A percentile compares a stretch with the other conserved stretches of the same genome.
phyloP scores from a whole-genome alignment of 2,329 filamentous ascomycete genomes.

The Epichloe bromicola region DNA sequence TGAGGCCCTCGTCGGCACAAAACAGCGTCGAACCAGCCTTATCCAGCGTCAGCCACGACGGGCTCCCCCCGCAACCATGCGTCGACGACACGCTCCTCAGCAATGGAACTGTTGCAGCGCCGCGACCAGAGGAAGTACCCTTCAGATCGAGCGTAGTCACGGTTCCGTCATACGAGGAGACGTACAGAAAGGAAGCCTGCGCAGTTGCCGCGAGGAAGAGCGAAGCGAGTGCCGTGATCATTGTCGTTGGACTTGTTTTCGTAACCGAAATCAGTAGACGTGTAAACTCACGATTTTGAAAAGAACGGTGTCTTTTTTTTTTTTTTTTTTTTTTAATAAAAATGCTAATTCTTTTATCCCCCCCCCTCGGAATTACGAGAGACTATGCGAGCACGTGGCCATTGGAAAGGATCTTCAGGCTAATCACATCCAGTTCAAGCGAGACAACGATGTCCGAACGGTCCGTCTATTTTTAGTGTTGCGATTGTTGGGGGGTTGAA shows the following conservation, averaged over 20 bases:
- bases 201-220: constrained; percentile 8
- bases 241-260: not conserved
- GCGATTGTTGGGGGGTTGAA: too few species aligned
- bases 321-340: too few species aligned
- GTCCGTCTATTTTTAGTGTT: too few species aligned
- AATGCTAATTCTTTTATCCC: too few species aligned
- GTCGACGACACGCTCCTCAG: constrained; percentile 30
- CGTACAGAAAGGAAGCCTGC: constrained; percentile 30
- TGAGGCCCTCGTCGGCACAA: constrained; percentile 46
- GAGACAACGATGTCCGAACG: too few species aligned
- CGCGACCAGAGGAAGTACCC: not conserved
- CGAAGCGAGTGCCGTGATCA: constrained; percentile 4
- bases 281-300: not conserved
- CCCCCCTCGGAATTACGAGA: too few species aligned
- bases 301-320: not conserved
- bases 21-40: constrained; percentile 35
- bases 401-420: too few species aligned
- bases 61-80: constrained; percentile 38
- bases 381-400: too few species aligned
- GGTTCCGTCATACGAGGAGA: constrained; percentile 34
- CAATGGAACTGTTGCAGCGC: constrained; percentile 5
- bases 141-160: constrained; percentile 34
- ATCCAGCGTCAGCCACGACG: constrained; percentile 49
- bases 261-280: too few species aligned
- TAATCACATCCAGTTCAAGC: too few species aligned